A percentile compares a stretch with the other conserved stretches of the same genome.
Conservation (phyloP, 345 rosid species). For the Erodium maritimum region DNA sequence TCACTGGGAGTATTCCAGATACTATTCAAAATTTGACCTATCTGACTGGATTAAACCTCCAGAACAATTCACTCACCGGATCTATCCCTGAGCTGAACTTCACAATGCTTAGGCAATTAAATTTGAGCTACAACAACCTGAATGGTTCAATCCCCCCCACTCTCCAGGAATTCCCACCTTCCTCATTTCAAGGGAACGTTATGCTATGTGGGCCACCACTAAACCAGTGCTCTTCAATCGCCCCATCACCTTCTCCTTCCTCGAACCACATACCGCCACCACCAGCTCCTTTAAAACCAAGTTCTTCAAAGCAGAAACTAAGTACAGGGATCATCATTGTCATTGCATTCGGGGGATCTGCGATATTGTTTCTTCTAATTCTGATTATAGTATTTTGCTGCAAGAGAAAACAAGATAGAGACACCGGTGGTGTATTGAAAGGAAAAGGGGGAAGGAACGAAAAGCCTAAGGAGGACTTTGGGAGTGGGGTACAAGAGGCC, state of each 20-base stretch:
- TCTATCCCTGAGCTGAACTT: conserved; percentile 43
- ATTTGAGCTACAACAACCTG: conserved; percentile 66
- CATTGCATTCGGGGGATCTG: conserved; percentile 51
- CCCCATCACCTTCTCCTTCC: conserved; percentile 53
- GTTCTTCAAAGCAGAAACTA: conserved; percentile 30
- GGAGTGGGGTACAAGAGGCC: conserved; percentile 86
- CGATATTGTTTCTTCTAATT: conserved; percentile 34
- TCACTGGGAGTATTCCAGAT: conserved; percentile 52
- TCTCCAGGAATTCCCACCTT: conserved; percentile 46
- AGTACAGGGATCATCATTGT: conserved; percentile 45
- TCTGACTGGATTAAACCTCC: conserved; percentile 48
- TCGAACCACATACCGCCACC: conserved; percentile 21
- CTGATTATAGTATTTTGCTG: conserved; percentile 40
- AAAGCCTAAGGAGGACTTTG: conserved; percentile 64
- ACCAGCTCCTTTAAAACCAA: conserved; percentile 13
- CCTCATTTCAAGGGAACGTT: conserved; percentile 63
- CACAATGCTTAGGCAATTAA: conserved; percentile 45
- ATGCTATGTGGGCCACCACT: conserved; percentile 64
- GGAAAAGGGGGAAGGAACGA: conserved; percentile 41
- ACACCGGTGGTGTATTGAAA: conserved; percentile 25
- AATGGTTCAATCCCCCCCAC: conserved; percentile 66
- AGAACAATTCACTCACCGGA: conserved; percentile 62
- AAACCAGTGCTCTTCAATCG: conserved; percentile 29
- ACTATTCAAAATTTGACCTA: conserved; percentile 37
- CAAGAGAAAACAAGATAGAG: conserved; percentile 35